Evolutionary conservation across 2,329 filamentous ascomycete species (phyloP).

Genomic region (Ophiostoma quercus): DNA sequence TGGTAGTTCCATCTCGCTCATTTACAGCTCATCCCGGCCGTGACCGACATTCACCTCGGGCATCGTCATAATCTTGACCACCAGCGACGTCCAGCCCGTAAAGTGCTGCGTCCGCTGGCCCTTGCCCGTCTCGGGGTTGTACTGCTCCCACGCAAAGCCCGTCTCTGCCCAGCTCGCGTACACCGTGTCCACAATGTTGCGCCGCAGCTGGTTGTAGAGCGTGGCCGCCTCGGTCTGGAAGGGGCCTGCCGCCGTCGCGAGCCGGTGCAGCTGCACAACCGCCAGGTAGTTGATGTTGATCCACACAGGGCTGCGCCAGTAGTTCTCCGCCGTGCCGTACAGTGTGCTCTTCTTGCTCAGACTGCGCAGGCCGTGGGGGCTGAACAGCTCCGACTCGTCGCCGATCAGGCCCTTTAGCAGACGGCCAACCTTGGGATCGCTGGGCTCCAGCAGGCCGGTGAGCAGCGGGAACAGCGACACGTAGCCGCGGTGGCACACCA

Average conservation of each 20-base stretch:
- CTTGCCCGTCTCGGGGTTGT: constrained; percentile 83
- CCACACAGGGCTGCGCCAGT: constrained; percentile 94
- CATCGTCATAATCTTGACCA: constrained; percentile 97
- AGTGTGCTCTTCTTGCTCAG: constrained; percentile 76
- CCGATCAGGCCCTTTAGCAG: constrained; percentile 72
- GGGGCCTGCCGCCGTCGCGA: constrained; percentile 61
- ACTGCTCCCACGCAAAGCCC: constrained; percentile 98
- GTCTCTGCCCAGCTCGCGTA: constrained; percentile 84
- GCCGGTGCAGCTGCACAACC: constrained; percentile 69
- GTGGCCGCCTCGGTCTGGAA: constrained; percentile 62
- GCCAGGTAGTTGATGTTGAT: constrained; percentile 94
- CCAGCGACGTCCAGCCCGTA: constrained; percentile 96
- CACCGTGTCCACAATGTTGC: constrained; percentile 83
- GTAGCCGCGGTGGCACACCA: constrained; percentile 96
- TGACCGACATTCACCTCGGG: constrained; percentile 53
- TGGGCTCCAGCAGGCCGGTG: constrained; percentile 67
- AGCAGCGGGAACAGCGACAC: constrained; percentile 91
- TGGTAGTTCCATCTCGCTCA: background rate
- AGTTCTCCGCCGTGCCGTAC: constrained; percentile 91
- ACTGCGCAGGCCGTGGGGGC: constrained; percentile 79
- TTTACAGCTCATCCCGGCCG: constrained; percentile 46
- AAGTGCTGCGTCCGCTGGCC: constrained; percentile 98
- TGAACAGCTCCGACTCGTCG: constrained; percentile 85
- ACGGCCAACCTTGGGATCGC: constrained; percentile 68
- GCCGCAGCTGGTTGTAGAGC: constrained; percentile 70